Percentiles rank a stretch among this genome's conserved stretches.
phyloP scores from a whole-genome alignment of 2,329 filamentous ascomycete species.

The Calonectria leucothoes region DNA sequence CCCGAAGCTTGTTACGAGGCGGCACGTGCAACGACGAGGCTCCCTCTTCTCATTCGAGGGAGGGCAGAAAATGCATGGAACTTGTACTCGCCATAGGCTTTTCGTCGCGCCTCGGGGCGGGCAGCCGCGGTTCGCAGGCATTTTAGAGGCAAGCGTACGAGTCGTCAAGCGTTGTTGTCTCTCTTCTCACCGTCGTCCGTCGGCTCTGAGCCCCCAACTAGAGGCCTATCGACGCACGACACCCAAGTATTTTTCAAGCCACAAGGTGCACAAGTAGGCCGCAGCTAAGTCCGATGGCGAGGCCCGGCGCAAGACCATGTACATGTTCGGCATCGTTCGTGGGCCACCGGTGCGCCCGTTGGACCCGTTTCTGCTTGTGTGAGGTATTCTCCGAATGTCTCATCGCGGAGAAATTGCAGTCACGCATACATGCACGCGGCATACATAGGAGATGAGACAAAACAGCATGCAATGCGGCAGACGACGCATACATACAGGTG shows the following conservation, averaged over 20 bases:
- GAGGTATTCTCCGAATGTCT: conserved; percentile 16
- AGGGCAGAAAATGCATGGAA: neutral
- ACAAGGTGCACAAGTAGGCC: neutral
- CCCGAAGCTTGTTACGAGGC: neutral
- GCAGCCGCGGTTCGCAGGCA: conserved; percentile 19
- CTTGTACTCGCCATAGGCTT: neutral
- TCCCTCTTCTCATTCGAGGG: neutral
- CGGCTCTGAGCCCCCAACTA: neutral
- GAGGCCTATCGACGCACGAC: neutral
- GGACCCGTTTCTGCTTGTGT: neutral
- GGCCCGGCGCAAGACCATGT: neutral
- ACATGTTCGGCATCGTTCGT: conserved; percentile 1
- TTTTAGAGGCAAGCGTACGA: neutral
- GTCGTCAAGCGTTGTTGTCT: conserved; percentile 34
- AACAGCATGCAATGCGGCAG: neutral
- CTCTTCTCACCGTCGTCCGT: conserved; percentile 15
- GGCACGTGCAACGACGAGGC: conserved; percentile 1
- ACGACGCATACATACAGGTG: neutral
- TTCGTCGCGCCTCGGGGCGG: neutral
- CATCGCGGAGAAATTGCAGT: conserved; percentile 2
- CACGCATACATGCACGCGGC: neutral
- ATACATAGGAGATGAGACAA: neutral
- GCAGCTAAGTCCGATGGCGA: conserved; percentile 5
- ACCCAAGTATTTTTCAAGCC: conserved; percentile 4
- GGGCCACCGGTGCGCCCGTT: neutral